These are phyloP conservation scores for Macrocystidia cucumis DNA, from an alignment of 1,284 basidiomycete genomes.

Conservation along the genomic window DNA sequence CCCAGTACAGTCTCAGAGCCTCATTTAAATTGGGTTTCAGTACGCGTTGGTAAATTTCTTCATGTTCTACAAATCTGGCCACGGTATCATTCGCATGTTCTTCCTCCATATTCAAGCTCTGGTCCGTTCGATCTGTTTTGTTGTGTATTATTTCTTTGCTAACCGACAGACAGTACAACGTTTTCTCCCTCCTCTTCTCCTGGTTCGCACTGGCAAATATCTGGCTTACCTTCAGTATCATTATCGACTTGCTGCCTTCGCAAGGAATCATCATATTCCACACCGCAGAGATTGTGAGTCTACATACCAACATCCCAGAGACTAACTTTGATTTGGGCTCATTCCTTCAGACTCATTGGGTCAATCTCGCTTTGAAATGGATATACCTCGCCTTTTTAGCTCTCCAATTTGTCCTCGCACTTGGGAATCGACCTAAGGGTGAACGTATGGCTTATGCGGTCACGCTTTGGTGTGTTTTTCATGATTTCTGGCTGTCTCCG, in stretches of 20 bases:
- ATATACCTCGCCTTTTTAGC: constrained; percentile 83
- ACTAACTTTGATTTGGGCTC: constrained; percentile 7
- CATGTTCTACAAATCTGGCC: constrained; percentile 79
- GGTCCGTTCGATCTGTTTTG: constrained; percentile 34
- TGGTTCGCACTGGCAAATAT: constrained; percentile 93
- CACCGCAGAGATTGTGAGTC: constrained; percentile 50
- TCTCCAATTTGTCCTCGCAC: constrained; percentile 86
- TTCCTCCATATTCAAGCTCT: constrained; percentile 92
- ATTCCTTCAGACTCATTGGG: constrained; percentile 76
- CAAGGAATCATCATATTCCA: constrained; percentile 67
- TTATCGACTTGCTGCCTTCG: constrained; percentile 81
- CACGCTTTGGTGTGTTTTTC: constrained; percentile 61
- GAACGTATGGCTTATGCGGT: constrained; percentile 78
- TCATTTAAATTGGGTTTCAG: constrained; percentile 22
- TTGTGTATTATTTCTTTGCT: neutral
- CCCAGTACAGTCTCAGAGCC: neutral
- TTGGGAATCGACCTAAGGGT: constrained; percentile 95
- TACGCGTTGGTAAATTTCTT: constrained; percentile 96
- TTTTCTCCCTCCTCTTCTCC: constrained; percentile 77
- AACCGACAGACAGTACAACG: constrained; percentile 49
- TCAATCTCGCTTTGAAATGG: constrained; percentile 83
- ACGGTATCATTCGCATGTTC: constrained; percentile 85
- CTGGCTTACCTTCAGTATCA: constrained; percentile 95
- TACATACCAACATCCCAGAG: neutral
- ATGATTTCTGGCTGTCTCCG: neutral